phyloP scores from a whole-genome alignment of 805 yeast genomes.

The Kodamaea nitidulidarum region DNA sequence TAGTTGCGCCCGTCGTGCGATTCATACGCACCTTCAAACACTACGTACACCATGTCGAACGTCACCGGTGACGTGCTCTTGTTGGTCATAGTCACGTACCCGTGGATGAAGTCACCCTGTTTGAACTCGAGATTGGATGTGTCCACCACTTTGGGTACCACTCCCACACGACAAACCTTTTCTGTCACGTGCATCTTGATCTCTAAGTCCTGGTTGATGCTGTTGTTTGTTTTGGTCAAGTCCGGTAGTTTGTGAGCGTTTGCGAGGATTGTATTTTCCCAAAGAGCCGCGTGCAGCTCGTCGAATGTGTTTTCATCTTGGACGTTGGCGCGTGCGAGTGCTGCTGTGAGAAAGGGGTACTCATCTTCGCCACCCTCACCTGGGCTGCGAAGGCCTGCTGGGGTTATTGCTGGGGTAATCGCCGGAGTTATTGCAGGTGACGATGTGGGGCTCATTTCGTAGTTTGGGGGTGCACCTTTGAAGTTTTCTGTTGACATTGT shows the following conservation, averaged over 20 bases:
- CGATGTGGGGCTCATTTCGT: slow-evolving; percentile 17
- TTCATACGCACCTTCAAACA: slow-evolving; percentile 35
- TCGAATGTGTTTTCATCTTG: slow-evolving; percentile 13
- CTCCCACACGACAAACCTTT: slow-evolving; percentile 38
- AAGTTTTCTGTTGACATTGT: slow-evolving; percentile 37
- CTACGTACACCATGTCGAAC: slow-evolving; percentile 44
- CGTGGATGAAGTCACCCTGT: slow-evolving; percentile 42
- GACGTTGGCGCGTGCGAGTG: background rate
- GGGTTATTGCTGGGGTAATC: slow-evolving; percentile 2
- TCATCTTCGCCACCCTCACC: slow-evolving; percentile 4
- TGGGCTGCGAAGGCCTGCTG: slow-evolving; percentile 4
- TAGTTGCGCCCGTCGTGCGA: slow-evolving; percentile 18
- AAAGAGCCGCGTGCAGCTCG: slow-evolving; percentile 25
- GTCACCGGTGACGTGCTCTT: slow-evolving; percentile 28
- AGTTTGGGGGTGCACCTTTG: slow-evolving; percentile 38
- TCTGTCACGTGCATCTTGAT: slow-evolving; percentile 35
- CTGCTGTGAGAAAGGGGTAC: slow-evolving; percentile 17
- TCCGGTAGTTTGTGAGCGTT: slow-evolving; percentile 39
- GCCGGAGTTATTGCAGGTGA: slow-evolving; percentile 5
- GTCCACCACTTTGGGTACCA: slow-evolving; percentile 30
- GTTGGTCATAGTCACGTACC: slow-evolving; percentile 38
- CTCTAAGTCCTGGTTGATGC: slow-evolving; percentile 23
- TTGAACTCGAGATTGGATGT: slow-evolving; percentile 30
- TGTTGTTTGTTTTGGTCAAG: slow-evolving; percentile 19
- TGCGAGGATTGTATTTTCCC: slow-evolving; percentile 38